Evolutionary conservation across 1,139 yeast species (phyloP).

Genomic region (Nakaseomyces delphensis): DNA sequence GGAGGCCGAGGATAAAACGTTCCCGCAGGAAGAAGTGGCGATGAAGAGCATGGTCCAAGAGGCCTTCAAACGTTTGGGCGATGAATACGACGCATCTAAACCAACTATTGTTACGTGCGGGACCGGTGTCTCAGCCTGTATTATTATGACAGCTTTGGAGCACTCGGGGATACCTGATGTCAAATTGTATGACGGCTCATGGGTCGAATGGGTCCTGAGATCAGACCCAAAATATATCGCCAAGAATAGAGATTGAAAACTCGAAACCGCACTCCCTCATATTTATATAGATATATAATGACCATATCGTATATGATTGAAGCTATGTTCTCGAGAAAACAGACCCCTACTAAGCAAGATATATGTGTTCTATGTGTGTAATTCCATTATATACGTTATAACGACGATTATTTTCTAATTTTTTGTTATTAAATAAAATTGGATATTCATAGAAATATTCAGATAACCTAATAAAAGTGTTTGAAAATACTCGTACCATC

Average conservation of each 20-base stretch:
- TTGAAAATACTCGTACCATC: too few species aligned
- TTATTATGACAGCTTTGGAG: conserved; percentile 62
- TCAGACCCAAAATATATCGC: conserved; percentile 30
- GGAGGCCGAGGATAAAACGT: conserved; percentile 40
- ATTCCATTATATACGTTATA: too few species aligned
- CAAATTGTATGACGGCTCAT: conserved; percentile 84
- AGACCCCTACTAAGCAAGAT: too few species aligned
- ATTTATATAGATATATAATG: too few species aligned
- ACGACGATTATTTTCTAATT: too few species aligned
- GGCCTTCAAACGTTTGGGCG: conserved; percentile 14
- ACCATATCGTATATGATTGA: too few species aligned
- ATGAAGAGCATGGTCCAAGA: conserved; percentile 19
- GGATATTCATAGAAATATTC: too few species aligned
- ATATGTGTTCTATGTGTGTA: too few species aligned
- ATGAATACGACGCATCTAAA: conserved; percentile 37
- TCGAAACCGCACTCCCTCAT: too few species aligned
- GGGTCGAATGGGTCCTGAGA: conserved; percentile 55
- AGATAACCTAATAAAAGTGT: too few species aligned
- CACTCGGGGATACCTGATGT: conserved; percentile 46
- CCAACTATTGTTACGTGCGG: conserved; percentile 87
- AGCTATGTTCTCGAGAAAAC: too few species aligned
- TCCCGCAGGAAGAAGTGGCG: conserved; percentile 23
- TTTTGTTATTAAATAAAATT: too few species aligned
- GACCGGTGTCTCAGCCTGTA: conserved; percentile 89
- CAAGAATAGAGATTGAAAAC: conserved; percentile 25